Evolutionary conservation across 345 rosid genomes (phyloP), one percentile per base, ranked within the genome.

Genomic region (Iberis pinnata): DNA sequence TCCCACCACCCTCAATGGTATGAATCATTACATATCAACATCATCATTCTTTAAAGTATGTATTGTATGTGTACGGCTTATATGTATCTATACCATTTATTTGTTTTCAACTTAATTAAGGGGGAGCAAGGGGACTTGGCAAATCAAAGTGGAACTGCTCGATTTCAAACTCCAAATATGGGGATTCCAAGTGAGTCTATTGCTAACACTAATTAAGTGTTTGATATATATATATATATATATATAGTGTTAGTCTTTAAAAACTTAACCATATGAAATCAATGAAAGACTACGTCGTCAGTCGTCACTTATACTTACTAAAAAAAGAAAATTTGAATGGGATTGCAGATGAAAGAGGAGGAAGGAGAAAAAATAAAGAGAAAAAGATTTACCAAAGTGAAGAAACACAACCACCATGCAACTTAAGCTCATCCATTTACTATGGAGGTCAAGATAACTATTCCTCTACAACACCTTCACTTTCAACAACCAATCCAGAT

Each of bases 391-490:
- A 79, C 52, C 82, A 75, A 64, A 73, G 48, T 50, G 93, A 89
- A 80, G 63, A 71, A 31, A 65, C 76, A 50, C 88, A 80, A 47
- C 59, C 64, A 51, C 95, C 97, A 48, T 76, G 79, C 68, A 74
- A 86, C 55, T 63, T 79, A 20, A 84, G 88, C 61, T 89, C 97
- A 44, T 89, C 97, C 12, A 89, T 89, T 46, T 71, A 79, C 76
- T 89, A 89, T 65, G 97, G 95, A 33, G 97, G 97, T 56, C 97
- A 82, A 68, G 95, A 89, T 37, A 76, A 80, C 65, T 89, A 79
- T 70, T 73, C 90, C 45, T 75, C 84, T 42, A 69, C 63, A 51
- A 35, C 35, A 33, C 43, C 52, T 19, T 33, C 52, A 14, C 62
- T 19, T 31, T 61, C 78, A 60, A 64, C 75, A 33, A 41, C 45